Conservation (phyloP, 2,329 filamentous ascomycete genomes). For the Diplocarpon mali region DNA sequence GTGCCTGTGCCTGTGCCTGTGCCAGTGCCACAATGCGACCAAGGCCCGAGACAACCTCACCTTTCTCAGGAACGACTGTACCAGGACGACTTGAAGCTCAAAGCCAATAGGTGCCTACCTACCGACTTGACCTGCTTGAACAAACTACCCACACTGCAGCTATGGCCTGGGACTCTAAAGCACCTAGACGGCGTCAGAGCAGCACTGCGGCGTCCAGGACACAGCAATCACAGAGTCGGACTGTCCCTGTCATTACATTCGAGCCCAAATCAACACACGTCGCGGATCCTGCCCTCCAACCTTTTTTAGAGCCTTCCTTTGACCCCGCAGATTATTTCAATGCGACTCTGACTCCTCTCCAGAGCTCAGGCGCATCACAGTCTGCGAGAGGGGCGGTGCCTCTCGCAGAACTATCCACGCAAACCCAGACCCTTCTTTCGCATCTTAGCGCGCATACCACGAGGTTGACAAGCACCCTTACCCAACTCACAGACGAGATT, state of each 20-base stretch:
- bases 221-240: conserved; percentile 7
- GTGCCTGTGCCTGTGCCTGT: no score
- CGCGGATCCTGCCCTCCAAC: conserved; percentile 59
- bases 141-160: neutral
- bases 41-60: no score
- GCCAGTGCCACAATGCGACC: no score
- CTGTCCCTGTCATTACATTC: conserved; percentile 2
- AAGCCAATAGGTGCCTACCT: no score
- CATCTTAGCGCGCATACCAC: conserved; percentile 84
- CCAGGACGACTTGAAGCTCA: no score
- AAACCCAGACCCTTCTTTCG: conserved; percentile 74
- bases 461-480: conserved; percentile 68
- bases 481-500: conserved; percentile 89
- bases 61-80: no score
- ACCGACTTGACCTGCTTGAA: neutral
- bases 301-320: conserved; percentile 68
- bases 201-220: conserved; percentile 18
- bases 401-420: conserved; percentile 65
- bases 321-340: conserved; percentile 83
- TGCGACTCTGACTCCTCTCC: conserved; percentile 58
- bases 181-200: conserved; percentile 19
- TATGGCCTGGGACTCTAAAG: conserved; percentile 26
- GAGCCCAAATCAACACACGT: conserved; percentile 45
- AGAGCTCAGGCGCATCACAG: conserved; percentile 25
- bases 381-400: conserved; percentile 33